Conservation (phyloP, 768 basidiomycete species). For the Panaeolus papilionaceus region DNA sequence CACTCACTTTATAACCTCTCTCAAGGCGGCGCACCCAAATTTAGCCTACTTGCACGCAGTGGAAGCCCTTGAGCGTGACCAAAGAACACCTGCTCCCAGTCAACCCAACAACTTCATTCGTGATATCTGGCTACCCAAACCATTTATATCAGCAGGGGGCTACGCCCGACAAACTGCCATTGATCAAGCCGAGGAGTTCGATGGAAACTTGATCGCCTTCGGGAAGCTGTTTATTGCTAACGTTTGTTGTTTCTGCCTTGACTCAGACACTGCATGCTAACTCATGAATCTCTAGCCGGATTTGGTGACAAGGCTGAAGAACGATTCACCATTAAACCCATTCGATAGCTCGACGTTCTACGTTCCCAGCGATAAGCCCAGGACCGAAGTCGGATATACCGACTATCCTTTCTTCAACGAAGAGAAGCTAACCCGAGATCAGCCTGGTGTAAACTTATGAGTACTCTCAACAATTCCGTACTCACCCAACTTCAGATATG, state of each 20-base stretch:
- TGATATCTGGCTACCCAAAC: slow-evolving; percentile 4
- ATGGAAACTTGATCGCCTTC: slow-evolving; percentile 1
- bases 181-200: not conserved
- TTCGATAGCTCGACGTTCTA: slow-evolving; percentile 5
- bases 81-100: not conserved
- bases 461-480: no score
- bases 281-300: not conserved
- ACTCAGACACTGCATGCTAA: not conserved
- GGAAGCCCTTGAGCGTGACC: not conserved
- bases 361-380: not conserved
- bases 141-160: not conserved
- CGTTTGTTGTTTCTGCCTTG: not conserved
- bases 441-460: not conserved
- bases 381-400: slow-evolving; percentile 1
- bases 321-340: slow-evolving; percentile 1
- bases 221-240: slow-evolving; percentile 1
- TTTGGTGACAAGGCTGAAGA: not conserved
- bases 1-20: not conserved
- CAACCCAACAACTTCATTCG: not conserved
- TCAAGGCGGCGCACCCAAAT: not conserved
- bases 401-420: slow-evolving; percentile 9
- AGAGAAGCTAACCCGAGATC: not conserved
- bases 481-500: not conserved
- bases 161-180: slow-evolving; percentile 1
- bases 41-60: not conserved